Percentiles rank a stretch among this genome's conserved stretches.
Evolutionary conservation across 2,329 filamentous ascomycete species (phyloP).

Genomic region (Fusarium siculi): DNA sequence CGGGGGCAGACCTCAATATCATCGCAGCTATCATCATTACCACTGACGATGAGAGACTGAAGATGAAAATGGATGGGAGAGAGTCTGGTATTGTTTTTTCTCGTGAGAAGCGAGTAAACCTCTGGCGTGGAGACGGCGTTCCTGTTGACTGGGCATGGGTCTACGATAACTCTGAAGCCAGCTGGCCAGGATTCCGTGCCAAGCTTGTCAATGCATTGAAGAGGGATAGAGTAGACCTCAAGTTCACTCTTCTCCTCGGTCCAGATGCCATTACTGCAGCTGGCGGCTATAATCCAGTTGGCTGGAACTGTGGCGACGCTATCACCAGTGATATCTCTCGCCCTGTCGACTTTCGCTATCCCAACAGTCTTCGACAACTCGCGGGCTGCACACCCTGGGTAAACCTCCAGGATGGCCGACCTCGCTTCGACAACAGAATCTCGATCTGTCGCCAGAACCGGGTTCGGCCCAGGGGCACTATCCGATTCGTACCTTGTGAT

Average conservation of each 20-base stretch:
- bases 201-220: conserved; percentile 9
- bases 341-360: conserved; percentile 41
- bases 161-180: conserved; percentile 27
- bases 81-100: conserved; percentile 25
- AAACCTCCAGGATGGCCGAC: neutral
- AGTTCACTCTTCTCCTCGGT: conserved; percentile 40
- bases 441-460: conserved; percentile 27
- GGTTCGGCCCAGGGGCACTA: conserved; percentile 19
- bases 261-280: conserved; percentile 38
- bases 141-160: conserved; percentile 43
- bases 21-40: conserved; percentile 47
- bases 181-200: conserved; percentile 28
- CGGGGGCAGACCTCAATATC: conserved; percentile 44
- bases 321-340: conserved; percentile 43
- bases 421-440: conserved; percentile 3
- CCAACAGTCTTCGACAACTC: conserved; percentile 38
- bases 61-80: conserved; percentile 33
- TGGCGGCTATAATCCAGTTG: conserved; percentile 14
- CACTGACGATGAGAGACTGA: conserved; percentile 40
- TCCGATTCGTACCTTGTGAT: conserved; percentile 33
- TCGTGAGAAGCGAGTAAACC: conserved; percentile 33
- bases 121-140: conserved; percentile 39
- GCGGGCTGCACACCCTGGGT: conserved; percentile 34
- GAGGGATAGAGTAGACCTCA: conserved; percentile 26
- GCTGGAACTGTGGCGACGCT: conserved; percentile 39